Evolutionary conservation across 768 basidiomycete genomes (phyloP).

Genomic region (Pleurotus tuoliensis): DNA sequence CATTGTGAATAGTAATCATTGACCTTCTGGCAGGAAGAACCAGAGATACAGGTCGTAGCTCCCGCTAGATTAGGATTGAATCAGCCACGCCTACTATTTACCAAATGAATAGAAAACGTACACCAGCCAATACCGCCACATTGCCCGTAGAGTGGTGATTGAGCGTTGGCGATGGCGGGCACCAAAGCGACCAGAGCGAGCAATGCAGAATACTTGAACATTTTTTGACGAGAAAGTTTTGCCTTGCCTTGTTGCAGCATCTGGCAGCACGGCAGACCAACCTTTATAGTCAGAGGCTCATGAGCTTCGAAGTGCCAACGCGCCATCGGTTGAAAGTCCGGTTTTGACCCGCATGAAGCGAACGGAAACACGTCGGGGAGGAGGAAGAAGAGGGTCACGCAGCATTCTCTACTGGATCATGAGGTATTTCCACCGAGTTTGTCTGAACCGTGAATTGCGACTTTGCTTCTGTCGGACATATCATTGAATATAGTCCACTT

Average conservation of each 20-base stretch:
- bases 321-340: conserved; percentile 25
- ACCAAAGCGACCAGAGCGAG: conserved; percentile 38
- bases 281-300: conserved; percentile 17
- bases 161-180: conserved; percentile 41
- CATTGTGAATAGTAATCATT: conserved; percentile 40
- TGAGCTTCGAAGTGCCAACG: conserved; percentile 5
- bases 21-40: conserved; percentile 25
- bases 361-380: conserved; percentile 25
- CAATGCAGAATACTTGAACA: conserved; percentile 46
- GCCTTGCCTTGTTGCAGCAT: conserved; percentile 5
- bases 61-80: conserved; percentile 22
- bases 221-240: conserved; percentile 17
- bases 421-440: conserved; percentile 6
- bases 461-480: background rate
- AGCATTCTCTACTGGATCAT: background rate
- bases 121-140: conserved; percentile 53
- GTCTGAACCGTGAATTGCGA: background rate
- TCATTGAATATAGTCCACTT: background rate
- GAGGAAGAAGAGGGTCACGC: background rate
- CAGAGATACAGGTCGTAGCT: conserved; percentile 35
- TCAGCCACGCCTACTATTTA: too few relatives aligned
- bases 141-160: conserved; percentile 42
- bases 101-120: conserved; percentile 22
- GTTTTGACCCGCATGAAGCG: conserved; percentile 28
- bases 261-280: conserved; percentile 10